These are phyloP conservation scores for Jacaranda copaia DNA, from an alignment of 257 asterid species.

Conservation along the genomic window DNA sequence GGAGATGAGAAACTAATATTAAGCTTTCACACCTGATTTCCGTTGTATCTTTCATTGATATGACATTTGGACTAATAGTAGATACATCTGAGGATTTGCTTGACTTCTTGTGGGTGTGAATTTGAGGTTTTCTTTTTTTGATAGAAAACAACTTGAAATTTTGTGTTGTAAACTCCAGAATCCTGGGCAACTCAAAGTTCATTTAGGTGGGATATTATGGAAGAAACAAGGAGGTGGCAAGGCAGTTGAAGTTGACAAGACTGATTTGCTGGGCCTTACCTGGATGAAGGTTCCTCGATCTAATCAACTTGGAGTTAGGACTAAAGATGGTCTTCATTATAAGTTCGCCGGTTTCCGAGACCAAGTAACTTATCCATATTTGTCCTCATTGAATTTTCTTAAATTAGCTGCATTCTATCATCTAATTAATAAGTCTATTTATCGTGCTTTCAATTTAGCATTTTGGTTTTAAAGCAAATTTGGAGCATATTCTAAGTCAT, in stretches of 20 bases:
- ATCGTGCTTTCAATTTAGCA: neutral
- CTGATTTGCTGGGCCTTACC: slow-evolving; percentile 65
- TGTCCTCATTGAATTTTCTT: slow-evolving; percentile 6
- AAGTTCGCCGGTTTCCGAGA: slow-evolving; percentile 86
- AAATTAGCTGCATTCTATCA: slow-evolving; percentile 16
- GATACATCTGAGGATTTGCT: neutral
- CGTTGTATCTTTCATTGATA: neutral
- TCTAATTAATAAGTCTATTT: neutral
- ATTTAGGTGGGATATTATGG: slow-evolving; percentile 77
- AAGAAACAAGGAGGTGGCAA: slow-evolving; percentile 89
- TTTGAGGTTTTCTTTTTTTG: neutral
- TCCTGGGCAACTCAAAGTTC: slow-evolving; percentile 67
- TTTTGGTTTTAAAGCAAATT: slow-evolving; percentile 20
- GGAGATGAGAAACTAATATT: neutral
- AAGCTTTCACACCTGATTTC: neutral
- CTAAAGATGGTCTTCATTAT: slow-evolving; percentile 74
- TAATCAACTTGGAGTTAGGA: slow-evolving; percentile 83
- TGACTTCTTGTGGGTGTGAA: slow-evolving; percentile 7
- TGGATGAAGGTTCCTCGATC: slow-evolving; percentile 93
- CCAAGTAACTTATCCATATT: slow-evolving; percentile 28
- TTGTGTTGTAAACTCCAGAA: slow-evolving; percentile 30
- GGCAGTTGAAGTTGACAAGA: slow-evolving; percentile 78
- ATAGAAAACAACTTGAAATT: neutral
- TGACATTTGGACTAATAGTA: neutral
- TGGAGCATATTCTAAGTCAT: slow-evolving; percentile 2